Base-by-base conservation (phyloP, 257 asterid genomes). In the Gardenia jasminoides region DNA sequence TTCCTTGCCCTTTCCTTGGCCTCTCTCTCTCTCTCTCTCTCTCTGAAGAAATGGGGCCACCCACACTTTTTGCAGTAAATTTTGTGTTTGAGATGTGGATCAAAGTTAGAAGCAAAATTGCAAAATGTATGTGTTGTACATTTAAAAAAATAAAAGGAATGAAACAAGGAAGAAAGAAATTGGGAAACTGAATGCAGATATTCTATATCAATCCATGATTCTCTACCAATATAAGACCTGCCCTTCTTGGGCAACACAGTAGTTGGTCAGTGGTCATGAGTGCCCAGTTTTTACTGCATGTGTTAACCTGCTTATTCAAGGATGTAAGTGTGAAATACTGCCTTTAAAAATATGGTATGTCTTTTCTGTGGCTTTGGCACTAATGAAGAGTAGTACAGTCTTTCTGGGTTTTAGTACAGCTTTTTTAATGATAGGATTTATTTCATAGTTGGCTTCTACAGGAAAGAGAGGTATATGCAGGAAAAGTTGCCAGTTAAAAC, bases 401-500 rank as follows among this genome's bases (percentile, higher is more conserved):
- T 59, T 54, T 76, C 48, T 77, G 74, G 70, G 56, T 39, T 56
- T 8, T 76, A 41, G 31, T 80, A 10, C 9, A 70, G 64, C 54
- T 47, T 30, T 62, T 58, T 70, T 24, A 20, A 56, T 7, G 33
- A 33, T 76, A 41, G 71, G 26, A 36, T 59, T 76, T 30, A 76
- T 76, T 79, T 76, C 82, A 89, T 89, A 94, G 98, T 75, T 85
- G 83, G 81, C 80, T 96, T 86, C 85, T 96, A 96, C 86, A 97
- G 99, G 84, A 88, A 79, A 80, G 87, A 87, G 80, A 85, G 70
- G 48, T 80, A 89, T 54, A 59, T 82, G 76, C 87, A 79, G 69
- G 90, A 87, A 75, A 83, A 83, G 74, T 84, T 93, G 70, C 98
- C 98, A 3, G 79, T 92, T 76, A 96, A 89, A 89, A 93, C 99